Percentiles rank a stretch among this genome's conserved stretches.
Conservation (phyloP, 164 flowering plant genomes). For the Umbilicus rupestris region DNA sequence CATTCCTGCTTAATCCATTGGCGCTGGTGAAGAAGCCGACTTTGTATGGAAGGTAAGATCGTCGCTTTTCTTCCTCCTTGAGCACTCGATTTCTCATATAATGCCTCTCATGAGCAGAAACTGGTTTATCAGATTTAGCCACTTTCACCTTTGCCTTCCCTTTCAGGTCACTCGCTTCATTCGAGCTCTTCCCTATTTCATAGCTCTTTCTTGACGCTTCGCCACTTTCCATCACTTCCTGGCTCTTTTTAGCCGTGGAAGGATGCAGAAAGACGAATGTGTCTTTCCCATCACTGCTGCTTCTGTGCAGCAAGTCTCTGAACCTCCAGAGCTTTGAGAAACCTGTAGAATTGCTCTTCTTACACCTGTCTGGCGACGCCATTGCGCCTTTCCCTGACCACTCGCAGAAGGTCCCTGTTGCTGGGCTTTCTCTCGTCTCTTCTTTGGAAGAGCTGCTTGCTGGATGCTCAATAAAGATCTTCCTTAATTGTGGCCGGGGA, state of each 20-base stretch:
- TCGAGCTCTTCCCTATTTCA: neutral
- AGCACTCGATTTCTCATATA: slow-evolving; percentile 26
- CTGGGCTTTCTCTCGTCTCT: neutral
- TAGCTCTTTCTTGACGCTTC: neutral
- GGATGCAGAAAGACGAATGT: slow-evolving; percentile 5
- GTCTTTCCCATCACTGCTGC: slow-evolving; percentile 11
- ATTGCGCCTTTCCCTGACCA: neutral
- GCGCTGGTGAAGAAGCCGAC: slow-evolving; percentile 47
- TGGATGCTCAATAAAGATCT: neutral
- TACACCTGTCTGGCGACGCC: slow-evolving; percentile 5
- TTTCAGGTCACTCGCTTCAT: neutral
- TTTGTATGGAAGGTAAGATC: slow-evolving; percentile 45
- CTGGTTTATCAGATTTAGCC: neutral
- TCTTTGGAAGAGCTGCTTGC: neutral
- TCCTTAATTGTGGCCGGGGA: neutral
- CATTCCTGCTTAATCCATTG: slow-evolving; percentile 31
- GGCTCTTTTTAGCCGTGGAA: neutral
- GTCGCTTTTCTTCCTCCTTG: slow-evolving; percentile 24
- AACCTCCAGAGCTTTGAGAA: slow-evolving; percentile 9
- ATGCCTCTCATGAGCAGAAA: slow-evolving; percentile 29
- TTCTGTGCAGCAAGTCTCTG: slow-evolving; percentile 10
- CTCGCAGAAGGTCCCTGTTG: slow-evolving; percentile 4
- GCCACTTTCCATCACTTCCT: neutral
- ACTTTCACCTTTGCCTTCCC: slow-evolving; percentile 10
- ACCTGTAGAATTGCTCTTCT: slow-evolving; percentile 11